Evolutionary conservation across 257 asterid species (phyloP), one percentile per base, ranked within the genome.

Genomic region (Prunella vulgaris): DNA sequence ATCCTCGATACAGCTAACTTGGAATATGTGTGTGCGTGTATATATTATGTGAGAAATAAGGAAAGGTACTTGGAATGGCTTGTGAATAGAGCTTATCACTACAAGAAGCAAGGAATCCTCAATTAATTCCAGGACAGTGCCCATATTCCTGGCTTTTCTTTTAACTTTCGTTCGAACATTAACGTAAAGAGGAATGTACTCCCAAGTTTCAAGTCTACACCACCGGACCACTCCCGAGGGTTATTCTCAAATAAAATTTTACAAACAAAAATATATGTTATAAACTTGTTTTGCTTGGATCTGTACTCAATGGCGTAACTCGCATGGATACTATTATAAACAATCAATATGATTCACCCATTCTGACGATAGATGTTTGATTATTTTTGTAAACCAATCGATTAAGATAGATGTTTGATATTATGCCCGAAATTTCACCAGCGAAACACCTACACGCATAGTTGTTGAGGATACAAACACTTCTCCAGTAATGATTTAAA

Each of bases 31-130:
- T 48, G 13, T 77, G 5, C 51, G 2, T 32, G 15, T 46, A 48
- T 48, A 1, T 21, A 13, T n/a, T n/a, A n/a, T n/a, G n/a, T 44
- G 71, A 33, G 61, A 68, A 10, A 49, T 13, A 53, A 38, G 38
- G 71, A 32, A 38, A 12, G 72, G 20, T 44, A 61, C 63, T 68
- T 75, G 82, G 90, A 73, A 84, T 87, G 80, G 72, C 86, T 79
- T 77, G 79, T 56, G 61, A 21, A 32, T 30, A 18, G 40, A 69
- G 74, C 64, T 33, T 51, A 69, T 5, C 3, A 37, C 13, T 24
- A 56, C 77, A 87, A 81, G 95, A 90, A 81, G 95, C 84, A 83
- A 90, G 74, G 96, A 68, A 87, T 87, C 81, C 40, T 74, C 2
- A 22, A 21, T 46, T 38, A 56, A 46, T 71, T 73, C 44, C 12